These are phyloP conservation scores for Xylaria sp. DNA, from an alignment of 2,329 filamentous ascomycete genomes.

Conservation along the genomic window DNA sequence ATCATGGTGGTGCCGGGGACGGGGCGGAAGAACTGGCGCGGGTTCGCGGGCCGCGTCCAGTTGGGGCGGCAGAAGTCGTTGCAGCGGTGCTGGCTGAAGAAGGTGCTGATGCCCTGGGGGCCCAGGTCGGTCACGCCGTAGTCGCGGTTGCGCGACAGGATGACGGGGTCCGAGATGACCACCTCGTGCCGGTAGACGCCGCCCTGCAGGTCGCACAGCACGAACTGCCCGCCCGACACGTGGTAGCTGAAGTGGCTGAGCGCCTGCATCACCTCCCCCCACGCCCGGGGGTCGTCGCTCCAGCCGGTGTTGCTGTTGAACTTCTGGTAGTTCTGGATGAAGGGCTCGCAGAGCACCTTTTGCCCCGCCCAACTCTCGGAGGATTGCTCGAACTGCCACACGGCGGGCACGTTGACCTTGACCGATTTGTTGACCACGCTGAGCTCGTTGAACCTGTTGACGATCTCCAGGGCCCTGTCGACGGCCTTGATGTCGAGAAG, in stretches of 20 bases:
- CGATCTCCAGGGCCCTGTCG: conserved; percentile 40
- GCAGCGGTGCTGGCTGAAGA: conserved; percentile 44
- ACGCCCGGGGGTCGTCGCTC: conserved; percentile 33
- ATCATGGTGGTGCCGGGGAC: conserved; percentile 23
- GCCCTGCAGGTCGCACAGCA: conserved; percentile 48
- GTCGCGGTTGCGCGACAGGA: conserved; percentile 41
- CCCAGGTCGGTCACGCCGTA: conserved; percentile 46
- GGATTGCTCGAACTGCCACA: conserved; percentile 35
- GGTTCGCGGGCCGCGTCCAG: conserved; percentile 26
- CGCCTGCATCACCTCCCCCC: conserved; percentile 45
- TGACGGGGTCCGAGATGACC: conserved; percentile 46
- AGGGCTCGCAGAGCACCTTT: conserved; percentile 40
- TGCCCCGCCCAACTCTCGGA: conserved; percentile 18
- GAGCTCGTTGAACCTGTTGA: conserved; percentile 41
- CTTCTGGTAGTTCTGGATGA: conserved; percentile 46
- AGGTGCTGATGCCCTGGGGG: conserved; percentile 42
- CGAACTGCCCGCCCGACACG: conserved; percentile 39
- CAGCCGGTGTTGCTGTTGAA: conserved; percentile 50
- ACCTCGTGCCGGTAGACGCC: conserved; percentile 40
- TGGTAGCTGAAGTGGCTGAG: conserved; percentile 50
- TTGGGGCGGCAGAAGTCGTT: conserved; percentile 36
- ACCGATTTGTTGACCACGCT: conserved; percentile 36
- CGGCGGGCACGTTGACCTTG: conserved; percentile 40
- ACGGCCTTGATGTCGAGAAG: conserved; percentile 42
- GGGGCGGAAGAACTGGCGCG: neutral